Evolutionary conservation across 805 yeast genomes (phyloP), one percentile per base, ranked within the genome.

Genomic region (Wickerhamiella sergipiensis): DNA sequence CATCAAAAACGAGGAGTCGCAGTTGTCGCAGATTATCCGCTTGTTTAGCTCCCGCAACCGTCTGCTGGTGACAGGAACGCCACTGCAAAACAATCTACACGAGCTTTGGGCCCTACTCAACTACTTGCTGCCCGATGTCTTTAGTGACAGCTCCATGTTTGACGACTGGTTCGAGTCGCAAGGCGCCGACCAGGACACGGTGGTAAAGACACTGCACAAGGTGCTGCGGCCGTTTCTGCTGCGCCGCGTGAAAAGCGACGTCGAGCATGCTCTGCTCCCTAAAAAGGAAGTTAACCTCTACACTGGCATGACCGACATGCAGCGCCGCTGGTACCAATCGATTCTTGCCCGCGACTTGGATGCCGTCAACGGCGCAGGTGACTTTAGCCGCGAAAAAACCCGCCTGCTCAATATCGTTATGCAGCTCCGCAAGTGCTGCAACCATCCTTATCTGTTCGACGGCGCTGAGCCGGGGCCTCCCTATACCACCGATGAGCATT

Each of bases 381-480:
- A 95, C 1, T 36, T 36, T 17, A 88, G 87, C 66, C 75, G 95
- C 52, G 97, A 90, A 64, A 90, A 90, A 62, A 88, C 97, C 0
- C 74, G 97, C 51, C 71, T 92, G 55, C 73, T 90, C 52, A 90
- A 90, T 63, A 90, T 90, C 60, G 97, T 90, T 13, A 90, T 90
- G 97, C 97, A 90, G 67, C 72, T 90, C 56, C 76, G 97, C 61
- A 90, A 90, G 66, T 90, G 97, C 66, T 90, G 97, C 65, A 90
- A 92, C 64, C 98, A 92, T 67, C 97, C 97, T 0, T 90, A 92
- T 66, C 70, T 90, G 50, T 92, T 92, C 62, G 97, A 90, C 64
- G 97, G 98, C n/a, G 98, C 97, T 1, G 97, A 89, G 66, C 97
- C 97, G 0, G 97, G 97, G 9, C 97, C 97, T 1, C 97, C 97